Percentiles rank a stretch among this genome's conserved stretches.
These are phyloP conservation scores for Citrus glauca DNA, from an alignment of 345 rosid species.

Conservation along the genomic window DNA sequence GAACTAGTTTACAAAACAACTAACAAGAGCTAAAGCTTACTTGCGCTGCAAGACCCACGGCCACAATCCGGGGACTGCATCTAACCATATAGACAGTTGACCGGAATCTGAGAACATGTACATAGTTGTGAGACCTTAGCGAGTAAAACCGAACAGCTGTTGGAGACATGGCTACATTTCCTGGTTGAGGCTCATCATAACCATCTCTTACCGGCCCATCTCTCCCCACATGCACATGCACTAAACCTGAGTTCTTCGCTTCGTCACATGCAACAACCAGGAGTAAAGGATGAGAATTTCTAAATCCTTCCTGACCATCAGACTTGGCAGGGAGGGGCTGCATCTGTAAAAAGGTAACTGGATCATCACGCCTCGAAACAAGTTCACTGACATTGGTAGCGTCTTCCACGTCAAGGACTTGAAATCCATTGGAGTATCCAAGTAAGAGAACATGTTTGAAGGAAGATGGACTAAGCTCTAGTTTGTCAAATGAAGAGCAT, in stretches of 20 bases:
- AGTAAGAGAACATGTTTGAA: constrained; percentile 73
- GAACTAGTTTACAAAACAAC: not conserved
- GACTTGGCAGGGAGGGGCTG: constrained; percentile 77
- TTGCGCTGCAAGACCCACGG: constrained; percentile 87
- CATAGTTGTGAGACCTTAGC: constrained; percentile 75
- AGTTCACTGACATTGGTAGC: constrained; percentile 71
- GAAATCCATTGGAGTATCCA: constrained; percentile 91
- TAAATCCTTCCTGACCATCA: constrained; percentile 69
- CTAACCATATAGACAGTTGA: constrained; percentile 89
- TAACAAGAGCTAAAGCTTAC: constrained; percentile 38
- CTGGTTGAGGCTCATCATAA: constrained; percentile 49
- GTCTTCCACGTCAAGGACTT: constrained; percentile 87
- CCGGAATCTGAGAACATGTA: constrained; percentile 87
- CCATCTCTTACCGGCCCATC: constrained; percentile 59
- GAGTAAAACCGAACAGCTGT: constrained; percentile 88
- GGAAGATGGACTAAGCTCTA: constrained; percentile 55
- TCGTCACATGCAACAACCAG: constrained; percentile 88
- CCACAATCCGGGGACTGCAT: constrained; percentile 83
- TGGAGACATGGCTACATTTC: constrained; percentile 51
- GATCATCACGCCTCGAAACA: constrained; percentile 82
- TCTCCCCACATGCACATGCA: constrained; percentile 40
- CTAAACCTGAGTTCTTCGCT: constrained; percentile 39
- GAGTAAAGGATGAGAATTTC: constrained; percentile 88
- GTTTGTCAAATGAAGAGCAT: constrained; percentile 82
- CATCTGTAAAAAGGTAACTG: constrained; percentile 83